Evolutionary conservation across 208 protist species (phyloP).

Genomic region (Herpetomonas samuelpessoai): DNA sequence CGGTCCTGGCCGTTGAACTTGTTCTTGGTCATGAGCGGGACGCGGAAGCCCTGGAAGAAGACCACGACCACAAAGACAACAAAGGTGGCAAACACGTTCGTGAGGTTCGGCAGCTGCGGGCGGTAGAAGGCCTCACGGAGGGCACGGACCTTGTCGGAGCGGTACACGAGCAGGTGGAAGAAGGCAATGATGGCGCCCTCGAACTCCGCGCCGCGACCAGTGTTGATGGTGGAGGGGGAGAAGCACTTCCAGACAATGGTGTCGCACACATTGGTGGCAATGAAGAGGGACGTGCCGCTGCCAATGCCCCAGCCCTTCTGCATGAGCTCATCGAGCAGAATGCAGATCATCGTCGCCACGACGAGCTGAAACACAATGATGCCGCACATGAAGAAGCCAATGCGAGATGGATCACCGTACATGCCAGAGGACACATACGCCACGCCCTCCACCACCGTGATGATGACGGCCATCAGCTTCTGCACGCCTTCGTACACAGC

Average conservation of each 20-base stretch:
- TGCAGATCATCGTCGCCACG: conserved; percentile 97
- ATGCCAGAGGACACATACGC: conserved; percentile 98
- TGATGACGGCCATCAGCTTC: conserved; percentile 97
- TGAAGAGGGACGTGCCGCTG: conserved; percentile 99
- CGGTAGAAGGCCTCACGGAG: conserved; percentile 99
- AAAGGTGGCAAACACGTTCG: conserved; percentile 99
- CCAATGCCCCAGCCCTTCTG: conserved; percentile 99
- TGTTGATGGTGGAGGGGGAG: conserved; percentile 98
- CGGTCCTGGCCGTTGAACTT: conserved; percentile 74
- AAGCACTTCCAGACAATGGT: conserved; percentile 99
- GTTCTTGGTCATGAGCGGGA: conserved; percentile 94
- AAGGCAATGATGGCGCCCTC: conserved; percentile 99
- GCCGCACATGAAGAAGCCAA: conserved; percentile 94
- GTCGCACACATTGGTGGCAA: conserved; percentile 99
- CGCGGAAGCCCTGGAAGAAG: conserved; percentile 99
- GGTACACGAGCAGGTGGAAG: conserved; percentile 97
- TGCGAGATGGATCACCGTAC: conserved; percentile 97
- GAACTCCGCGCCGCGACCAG: conserved; percentile 97
- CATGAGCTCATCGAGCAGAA: conserved; percentile 99
- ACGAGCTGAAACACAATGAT: conserved; percentile 99
- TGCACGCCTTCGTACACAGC: conserved; percentile 97
- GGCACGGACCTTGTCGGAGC: conserved; percentile 96
- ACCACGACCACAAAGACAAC: conserved; percentile 99
- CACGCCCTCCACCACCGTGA: conserved; percentile 97
- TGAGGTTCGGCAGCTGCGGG: conserved; percentile 99